Evolutionary conservation across 148 eudicot genomes (phyloP).

Genomic region (Gaultheria prostrata): DNA sequence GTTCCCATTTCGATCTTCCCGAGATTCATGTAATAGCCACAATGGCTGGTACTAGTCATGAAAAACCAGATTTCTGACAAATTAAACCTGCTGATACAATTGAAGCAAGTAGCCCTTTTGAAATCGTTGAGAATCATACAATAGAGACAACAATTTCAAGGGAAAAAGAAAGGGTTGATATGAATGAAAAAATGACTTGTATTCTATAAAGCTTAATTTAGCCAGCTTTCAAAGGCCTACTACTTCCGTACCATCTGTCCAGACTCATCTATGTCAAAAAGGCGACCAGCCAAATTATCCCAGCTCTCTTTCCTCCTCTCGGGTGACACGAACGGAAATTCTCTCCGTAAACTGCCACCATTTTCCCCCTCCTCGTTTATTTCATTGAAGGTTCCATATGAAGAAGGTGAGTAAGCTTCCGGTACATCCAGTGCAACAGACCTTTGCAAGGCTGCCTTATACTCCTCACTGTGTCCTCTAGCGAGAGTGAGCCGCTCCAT

Average conservation of each 20-base stretch:
- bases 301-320: slow-evolving; percentile 53
- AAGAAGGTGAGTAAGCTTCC: slow-evolving; percentile 52
- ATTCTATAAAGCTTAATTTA: neutral
- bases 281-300: slow-evolving; percentile 52
- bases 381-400: slow-evolving; percentile 74
- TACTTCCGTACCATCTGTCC: slow-evolving; percentile 49
- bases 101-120: neutral
- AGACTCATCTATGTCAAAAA: slow-evolving; percentile 58
- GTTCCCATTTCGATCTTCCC: neutral
- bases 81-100: neutral
- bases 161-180: no score
- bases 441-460: slow-evolving; percentile 63
- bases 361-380: slow-evolving; percentile 34
- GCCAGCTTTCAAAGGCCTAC: neutral
- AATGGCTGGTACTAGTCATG: no score
- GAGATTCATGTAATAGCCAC: neutral
- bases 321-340: slow-evolving; percentile 32
- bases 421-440: slow-evolving; percentile 71
- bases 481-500: slow-evolving; percentile 80
- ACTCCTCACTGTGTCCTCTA: slow-evolving; percentile 67
- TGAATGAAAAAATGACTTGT: slow-evolving; percentile 6
- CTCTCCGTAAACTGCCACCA: slow-evolving; percentile 25
- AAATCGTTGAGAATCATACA: neutral
- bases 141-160: neutral
- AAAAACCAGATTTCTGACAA: no score